Conservation (phyloP, 116 monocot genomes). For the Cymodocea nodosa region DNA sequence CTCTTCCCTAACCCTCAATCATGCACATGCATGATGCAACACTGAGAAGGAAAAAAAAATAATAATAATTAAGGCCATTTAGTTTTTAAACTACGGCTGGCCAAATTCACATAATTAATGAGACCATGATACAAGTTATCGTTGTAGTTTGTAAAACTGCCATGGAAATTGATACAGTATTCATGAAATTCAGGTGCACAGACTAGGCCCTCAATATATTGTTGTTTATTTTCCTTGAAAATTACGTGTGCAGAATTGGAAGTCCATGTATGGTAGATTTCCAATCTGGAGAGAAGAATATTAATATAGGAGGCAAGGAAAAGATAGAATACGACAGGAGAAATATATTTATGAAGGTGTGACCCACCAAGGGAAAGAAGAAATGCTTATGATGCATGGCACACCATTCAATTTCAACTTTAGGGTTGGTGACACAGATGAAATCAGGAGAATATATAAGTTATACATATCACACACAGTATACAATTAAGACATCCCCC, state of each 20-base stretch:
- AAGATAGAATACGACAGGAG: background rate
- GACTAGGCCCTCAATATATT: background rate
- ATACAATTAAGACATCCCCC: too few relatives aligned
- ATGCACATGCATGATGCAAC: too few relatives aligned
- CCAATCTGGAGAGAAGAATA: background rate
- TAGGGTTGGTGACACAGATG: too few relatives aligned
- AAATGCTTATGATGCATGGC: background rate
- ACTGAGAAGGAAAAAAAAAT: too few relatives aligned
- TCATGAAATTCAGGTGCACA: background rate
- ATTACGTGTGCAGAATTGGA: background rate
- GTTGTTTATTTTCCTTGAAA: background rate
- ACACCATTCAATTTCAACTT: background rate
- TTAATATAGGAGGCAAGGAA: background rate
- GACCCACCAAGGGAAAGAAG: background rate
- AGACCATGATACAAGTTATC: too few relatives aligned
- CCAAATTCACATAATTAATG: too few relatives aligned
- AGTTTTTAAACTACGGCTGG: too few relatives aligned
- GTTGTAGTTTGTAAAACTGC: too few relatives aligned
- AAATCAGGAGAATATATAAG: too few relatives aligned
- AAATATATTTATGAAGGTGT: slow-evolving; percentile 1
- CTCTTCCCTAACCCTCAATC: too few relatives aligned
- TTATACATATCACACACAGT: background rate
- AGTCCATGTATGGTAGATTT: background rate
- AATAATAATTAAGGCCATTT: too few relatives aligned
- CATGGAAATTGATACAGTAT: too few relatives aligned